These are phyloP conservation scores for Rhizoclosmatium sp. DNA, from an alignment of 192 early-diverging fungal species.

Conservation along the genomic window DNA sequence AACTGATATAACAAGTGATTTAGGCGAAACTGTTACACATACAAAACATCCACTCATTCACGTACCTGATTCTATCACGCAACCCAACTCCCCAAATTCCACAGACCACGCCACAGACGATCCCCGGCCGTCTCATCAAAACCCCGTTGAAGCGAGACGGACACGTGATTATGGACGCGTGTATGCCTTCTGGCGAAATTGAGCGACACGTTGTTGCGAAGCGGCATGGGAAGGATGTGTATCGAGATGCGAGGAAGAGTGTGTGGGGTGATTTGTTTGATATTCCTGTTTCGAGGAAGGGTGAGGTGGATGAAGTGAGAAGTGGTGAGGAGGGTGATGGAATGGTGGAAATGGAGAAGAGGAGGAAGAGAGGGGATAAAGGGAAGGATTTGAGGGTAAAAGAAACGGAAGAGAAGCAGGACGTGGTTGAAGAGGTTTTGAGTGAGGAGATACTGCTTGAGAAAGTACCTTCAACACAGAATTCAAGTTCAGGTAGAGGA, in stretches of 20 bases:
- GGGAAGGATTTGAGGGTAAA: no score
- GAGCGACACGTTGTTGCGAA: neutral
- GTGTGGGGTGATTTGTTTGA: constrained; percentile 24
- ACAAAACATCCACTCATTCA: neutral
- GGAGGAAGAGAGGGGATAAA: no score
- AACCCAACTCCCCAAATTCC: neutral
- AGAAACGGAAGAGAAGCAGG: no score
- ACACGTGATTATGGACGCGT: constrained; percentile 16
- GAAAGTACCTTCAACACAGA: no score
- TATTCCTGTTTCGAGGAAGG: neutral
- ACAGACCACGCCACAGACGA: neutral
- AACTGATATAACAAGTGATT: no score
- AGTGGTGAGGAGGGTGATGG: no score
- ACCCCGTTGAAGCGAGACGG: constrained; percentile 16
- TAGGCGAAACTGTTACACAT: no score
- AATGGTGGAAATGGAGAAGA: no score
- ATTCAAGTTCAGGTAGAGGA: no score
- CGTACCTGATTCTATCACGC: constrained; percentile 5
- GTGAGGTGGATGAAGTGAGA: neutral
- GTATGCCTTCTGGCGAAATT: constrained; percentile 11
- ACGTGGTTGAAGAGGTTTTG: no score
- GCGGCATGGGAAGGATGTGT: constrained; percentile 6
- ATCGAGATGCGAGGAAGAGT: constrained; percentile 7
- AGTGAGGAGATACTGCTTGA: no score
- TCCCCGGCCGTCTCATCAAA: neutral